phyloP scores from a whole-genome alignment of 345 rosid species.

The Eucalyptus erythrocorys region DNA sequence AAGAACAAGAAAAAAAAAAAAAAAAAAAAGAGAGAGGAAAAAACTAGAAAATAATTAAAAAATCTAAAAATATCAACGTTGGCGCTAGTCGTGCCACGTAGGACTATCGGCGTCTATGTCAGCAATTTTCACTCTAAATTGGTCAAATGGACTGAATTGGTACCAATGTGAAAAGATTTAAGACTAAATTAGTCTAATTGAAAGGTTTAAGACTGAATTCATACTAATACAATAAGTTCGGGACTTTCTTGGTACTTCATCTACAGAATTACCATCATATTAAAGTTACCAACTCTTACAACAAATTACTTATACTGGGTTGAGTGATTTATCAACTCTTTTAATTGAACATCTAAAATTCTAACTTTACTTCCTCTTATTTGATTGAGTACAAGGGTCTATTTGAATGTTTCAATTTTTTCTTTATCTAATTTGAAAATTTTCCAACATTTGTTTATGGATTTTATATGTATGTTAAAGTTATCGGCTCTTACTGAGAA shows the following conservation, averaged over 20 bases:
- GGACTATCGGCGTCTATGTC: rapidly evolving
- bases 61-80: no score
- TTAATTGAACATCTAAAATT: background rate
- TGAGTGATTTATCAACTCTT: background rate
- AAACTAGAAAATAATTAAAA: no score
- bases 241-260: no score
- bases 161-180: rapidly evolving
- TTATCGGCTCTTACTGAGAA: background rate
- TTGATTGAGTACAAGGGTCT: background rate
- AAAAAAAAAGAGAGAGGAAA: rapidly evolving
- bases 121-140: rapidly evolving
- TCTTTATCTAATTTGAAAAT: background rate
- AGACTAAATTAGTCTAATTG: rapidly evolving
- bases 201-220: rapidly evolving
- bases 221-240: rapidly evolving
- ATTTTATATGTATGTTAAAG: background rate
- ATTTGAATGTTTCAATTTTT: background rate
- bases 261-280: rapidly evolving
- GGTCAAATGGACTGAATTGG: rapidly evolving
- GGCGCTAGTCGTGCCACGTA: rapidly evolving
- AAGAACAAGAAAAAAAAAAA: no score
- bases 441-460: background rate
- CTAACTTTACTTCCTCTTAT: background rate
- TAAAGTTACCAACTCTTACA: background rate
- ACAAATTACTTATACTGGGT: background rate